These are phyloP conservation scores for Jatropha multifida DNA, from an alignment of 441 rosid species.

Conservation along the genomic window DNA sequence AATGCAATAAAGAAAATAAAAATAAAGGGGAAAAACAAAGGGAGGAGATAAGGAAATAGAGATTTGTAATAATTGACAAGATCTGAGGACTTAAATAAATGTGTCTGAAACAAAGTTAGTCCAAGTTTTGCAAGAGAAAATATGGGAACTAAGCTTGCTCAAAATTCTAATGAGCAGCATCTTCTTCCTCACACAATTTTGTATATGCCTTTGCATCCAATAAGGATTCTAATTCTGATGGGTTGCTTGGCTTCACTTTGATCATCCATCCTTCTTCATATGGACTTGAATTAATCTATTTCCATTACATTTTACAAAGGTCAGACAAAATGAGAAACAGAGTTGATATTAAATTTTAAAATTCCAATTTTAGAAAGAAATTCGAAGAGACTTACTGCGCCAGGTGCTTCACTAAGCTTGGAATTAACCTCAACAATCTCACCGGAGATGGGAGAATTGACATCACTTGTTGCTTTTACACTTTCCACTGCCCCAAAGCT, in stretches of 20 bases:
- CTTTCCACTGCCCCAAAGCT: constrained; percentile 94
- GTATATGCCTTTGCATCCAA: constrained; percentile 79
- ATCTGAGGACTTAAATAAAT: background rate
- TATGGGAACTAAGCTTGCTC: background rate
- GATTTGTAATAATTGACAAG: constrained; percentile 6
- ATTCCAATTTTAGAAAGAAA: no score
- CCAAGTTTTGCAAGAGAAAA: background rate
- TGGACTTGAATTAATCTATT: constrained; percentile 80
- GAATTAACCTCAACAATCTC: constrained; percentile 79
- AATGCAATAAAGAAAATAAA: background rate
- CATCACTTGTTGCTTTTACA: constrained; percentile 95
- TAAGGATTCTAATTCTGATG: constrained; percentile 71
- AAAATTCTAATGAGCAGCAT: constrained; percentile 67
- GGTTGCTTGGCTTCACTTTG: constrained; percentile 85
- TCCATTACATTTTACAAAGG: constrained; percentile 8
- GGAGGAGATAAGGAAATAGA: background rate
- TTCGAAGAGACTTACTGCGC: constrained; percentile 50
- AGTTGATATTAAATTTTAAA: no score
- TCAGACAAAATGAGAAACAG: background rate
- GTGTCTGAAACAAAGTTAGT: background rate
- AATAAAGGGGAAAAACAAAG: background rate
- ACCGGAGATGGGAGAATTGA: constrained; percentile 83
- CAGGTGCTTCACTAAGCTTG: constrained; percentile 68
- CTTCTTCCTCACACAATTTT: constrained; percentile 95
- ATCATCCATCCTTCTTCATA: constrained; percentile 97